Base-by-base conservation (phyloP, 1,284 basidiomycete genomes). In the Caloboletus firmus region DNA sequence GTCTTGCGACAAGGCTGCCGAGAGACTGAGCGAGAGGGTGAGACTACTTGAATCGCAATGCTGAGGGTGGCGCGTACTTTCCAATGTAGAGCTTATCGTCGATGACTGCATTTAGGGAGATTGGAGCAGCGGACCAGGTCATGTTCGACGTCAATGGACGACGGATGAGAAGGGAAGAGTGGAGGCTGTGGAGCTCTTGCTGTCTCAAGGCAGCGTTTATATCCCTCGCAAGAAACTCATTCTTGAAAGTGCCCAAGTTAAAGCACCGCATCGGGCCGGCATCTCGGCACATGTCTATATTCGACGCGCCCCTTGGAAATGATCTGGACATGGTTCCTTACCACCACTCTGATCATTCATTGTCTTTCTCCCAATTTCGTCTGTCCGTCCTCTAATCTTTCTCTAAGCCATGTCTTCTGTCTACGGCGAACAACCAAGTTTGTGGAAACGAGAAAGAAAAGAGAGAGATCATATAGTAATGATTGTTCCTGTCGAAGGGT, bases 31-130 rank as follows among this genome's bases (percentile, higher is more conserved):
- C 26, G n/a, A 31, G 31, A 44, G 11, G 42, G 45, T 59, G n/a
- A 52, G 53, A 39, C 39, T 20, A 22, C 28, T 1, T 12, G 30
- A 30, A 34, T 5, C 11, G 28, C 26, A n/a, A 11, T n/a, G 30
- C 1, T 9, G 51, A 13, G 3, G 26, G 6, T 45, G 42, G 17
- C 8, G n/a, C 71, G 49, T 59, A 82, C 82, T 82, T 82, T 71
- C 82, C 81, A 35, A 84, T 73, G 61, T 76, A 84, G 36, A 84
- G 59, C 55, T 76, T 72, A 45, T 74, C 74, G 46, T 76, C 71
- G 17, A 84, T 51, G 51, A 83, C 66, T 37, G 75, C 69, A 46
- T 68, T 70, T 7, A 56, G 49, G 40, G 67, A 72, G 31, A 63
- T 51, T n/a, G 70, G 69, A 8, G 58, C 62, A 22, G 67, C 58